These are phyloP conservation scores for Solanum chiquidenum DNA, from an alignment of 257 asterid genomes.

Conservation along the genomic window DNA sequence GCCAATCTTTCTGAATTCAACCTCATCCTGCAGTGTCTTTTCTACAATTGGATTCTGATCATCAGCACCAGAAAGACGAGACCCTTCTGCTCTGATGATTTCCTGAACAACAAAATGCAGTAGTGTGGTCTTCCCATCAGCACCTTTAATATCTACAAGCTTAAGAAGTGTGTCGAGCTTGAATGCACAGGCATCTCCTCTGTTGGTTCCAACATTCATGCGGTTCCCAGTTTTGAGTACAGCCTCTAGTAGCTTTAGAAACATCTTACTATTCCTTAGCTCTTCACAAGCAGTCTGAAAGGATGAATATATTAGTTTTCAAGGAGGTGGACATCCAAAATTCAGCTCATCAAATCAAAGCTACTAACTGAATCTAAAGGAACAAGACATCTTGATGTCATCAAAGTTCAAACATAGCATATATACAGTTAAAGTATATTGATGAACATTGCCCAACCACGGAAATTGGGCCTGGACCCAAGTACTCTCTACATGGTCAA, in stretches of 20 bases:
- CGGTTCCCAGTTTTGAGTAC: slow-evolving; percentile 77
- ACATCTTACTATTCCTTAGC: slow-evolving; percentile 71
- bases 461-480: not conserved
- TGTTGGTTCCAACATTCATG: slow-evolving; percentile 72
- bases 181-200: slow-evolving; percentile 78
- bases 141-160: slow-evolving; percentile 73
- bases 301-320: not conserved
- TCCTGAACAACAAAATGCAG: slow-evolving; percentile 80
- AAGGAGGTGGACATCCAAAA: not conserved
- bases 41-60: slow-evolving; percentile 11
- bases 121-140: slow-evolving; percentile 72
- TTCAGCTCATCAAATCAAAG: not conserved
- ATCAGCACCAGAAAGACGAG: slow-evolving; percentile 35
- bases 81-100: slow-evolving; percentile 66
- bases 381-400: not conserved
- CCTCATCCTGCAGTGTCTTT: slow-evolving; percentile 34
- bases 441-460: not conserved
- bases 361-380: not conserved
- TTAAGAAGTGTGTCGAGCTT: slow-evolving; percentile 78
- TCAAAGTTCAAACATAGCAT: not conserved
- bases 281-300: slow-evolving; percentile 71
- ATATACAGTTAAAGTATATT: not conserved
- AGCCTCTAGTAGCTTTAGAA: slow-evolving; percentile 70
- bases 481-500: not conserved
- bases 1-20: slow-evolving; percentile 43